A percentile compares a stretch with the other conserved stretches of the same genome.
These are phyloP conservation scores for Aureobasidium lini DNA, from an alignment of 2,329 filamentous ascomycete species.

Conservation along the genomic window DNA sequence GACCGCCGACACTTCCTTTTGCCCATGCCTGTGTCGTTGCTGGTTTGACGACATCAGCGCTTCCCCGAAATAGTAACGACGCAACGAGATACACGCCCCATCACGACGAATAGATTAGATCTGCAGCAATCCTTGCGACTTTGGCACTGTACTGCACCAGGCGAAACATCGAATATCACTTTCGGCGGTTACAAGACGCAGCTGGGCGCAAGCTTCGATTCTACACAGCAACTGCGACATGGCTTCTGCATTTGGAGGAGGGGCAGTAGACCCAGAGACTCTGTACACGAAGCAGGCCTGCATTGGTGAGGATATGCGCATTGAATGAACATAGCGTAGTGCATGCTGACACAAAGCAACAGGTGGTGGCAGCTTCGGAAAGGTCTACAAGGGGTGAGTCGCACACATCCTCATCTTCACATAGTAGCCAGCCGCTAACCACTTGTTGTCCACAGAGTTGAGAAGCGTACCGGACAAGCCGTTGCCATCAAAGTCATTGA, in stretches of 20 bases:
- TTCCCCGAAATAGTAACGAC: not conserved
- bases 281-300: constrained; percentile 74
- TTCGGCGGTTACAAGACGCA: not conserved
- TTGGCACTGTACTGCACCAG: not conserved
- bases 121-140: not conserved
- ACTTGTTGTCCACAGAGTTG: constrained; percentile 55
- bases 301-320: constrained; percentile 27
- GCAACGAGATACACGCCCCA: not conserved
- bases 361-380: constrained; percentile 97
- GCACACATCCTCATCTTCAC: not conserved
- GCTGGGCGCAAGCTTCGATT: not conserved
- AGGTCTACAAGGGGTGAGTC: constrained; percentile 89
- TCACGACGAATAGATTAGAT: not conserved
- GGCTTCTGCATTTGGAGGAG: constrained; percentile 14
- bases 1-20: not conserved
- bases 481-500: constrained; percentile 99
- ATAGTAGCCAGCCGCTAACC: not conserved
- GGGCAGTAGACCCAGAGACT: constrained; percentile 63
- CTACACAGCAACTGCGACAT: not conserved
- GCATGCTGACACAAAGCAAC: constrained; percentile 7
- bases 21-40: constrained; percentile 3
- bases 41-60: constrained; percentile 6
- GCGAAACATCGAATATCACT: not conserved
- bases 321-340: not conserved
- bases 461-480: constrained; percentile 84